phyloP scores from a whole-genome alignment of 2,329 filamentous ascomycete species.

The Lachnellula hyalina region DNA sequence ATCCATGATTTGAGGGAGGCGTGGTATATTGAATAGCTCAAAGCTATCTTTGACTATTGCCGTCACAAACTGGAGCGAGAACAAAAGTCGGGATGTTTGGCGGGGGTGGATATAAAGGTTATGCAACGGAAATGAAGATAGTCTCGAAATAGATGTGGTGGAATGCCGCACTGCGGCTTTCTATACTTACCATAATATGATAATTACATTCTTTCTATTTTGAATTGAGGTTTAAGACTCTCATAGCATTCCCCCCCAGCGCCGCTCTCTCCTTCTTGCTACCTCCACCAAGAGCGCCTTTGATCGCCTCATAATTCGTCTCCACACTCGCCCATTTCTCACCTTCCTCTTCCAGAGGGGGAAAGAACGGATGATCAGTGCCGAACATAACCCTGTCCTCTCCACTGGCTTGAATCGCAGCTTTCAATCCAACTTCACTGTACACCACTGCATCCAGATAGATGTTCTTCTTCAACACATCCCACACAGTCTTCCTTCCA shows the following conservation, averaged over 20 bases:
- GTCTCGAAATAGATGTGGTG: neutral
- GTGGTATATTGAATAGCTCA: neutral
- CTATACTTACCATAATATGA: neutral
- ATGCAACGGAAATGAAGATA: neutral
- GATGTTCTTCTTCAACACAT: constrained; percentile 67
- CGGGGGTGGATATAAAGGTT: neutral
- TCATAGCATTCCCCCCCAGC: constrained; percentile 55
- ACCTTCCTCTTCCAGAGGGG: constrained; percentile 61
- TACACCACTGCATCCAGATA: constrained; percentile 87
- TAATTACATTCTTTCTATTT: neutral
- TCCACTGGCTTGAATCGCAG: constrained; percentile 63
- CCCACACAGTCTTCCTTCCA: constrained; percentile 52
- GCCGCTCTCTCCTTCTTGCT: constrained; percentile 45
- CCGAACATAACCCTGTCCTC: constrained; percentile 72
- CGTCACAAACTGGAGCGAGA: neutral
- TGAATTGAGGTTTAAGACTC: constrained; percentile 38
- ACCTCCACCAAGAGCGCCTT: constrained; percentile 43
- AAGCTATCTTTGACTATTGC: neutral
- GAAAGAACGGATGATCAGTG: constrained; percentile 81
- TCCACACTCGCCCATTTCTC: constrained; percentile 66
- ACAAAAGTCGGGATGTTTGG: neutral
- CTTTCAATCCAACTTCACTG: constrained; percentile 65
- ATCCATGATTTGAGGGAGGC: too few species aligned
- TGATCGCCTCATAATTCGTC: constrained; percentile 52
- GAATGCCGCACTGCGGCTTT: neutral